Evolutionary conservation across 495 filamentous ascomycete species (phyloP).

Genomic region (Rostrohypoxylon terebratum): DNA sequence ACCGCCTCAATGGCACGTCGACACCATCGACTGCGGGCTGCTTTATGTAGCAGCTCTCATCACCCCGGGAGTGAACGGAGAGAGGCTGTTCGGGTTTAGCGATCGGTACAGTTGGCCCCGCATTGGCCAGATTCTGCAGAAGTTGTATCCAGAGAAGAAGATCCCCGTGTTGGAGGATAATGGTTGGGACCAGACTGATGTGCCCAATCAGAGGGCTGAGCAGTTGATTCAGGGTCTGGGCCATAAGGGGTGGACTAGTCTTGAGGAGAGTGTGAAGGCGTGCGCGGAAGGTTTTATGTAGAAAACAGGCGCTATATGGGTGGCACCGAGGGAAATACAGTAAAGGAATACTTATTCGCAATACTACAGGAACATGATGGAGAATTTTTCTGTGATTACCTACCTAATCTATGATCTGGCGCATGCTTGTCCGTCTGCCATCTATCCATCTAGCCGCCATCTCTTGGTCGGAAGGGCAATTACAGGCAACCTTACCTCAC

Average conservation of each 20-base stretch:
- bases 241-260: constrained; percentile 49
- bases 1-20: constrained; percentile 52
- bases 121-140: constrained; percentile 47
- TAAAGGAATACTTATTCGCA: background rate
- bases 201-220: constrained; percentile 48
- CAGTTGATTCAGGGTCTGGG: constrained; percentile 51
- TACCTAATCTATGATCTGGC: too few species aligned
- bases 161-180: constrained; percentile 42
- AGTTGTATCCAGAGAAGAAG: constrained; percentile 48
- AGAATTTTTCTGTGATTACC: too few species aligned
- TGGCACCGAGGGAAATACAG: background rate
- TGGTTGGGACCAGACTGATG: constrained; percentile 51
- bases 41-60: constrained; percentile 51
- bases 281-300: constrained; percentile 23
- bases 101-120: constrained; percentile 51
- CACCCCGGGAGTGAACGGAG: constrained; percentile 44
- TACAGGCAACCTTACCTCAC: too few species aligned
- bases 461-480: too few species aligned
- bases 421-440: too few species aligned
- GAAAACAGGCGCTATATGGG: background rate
- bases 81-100: constrained; percentile 51
- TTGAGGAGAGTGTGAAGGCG: constrained; percentile 52
- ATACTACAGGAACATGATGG: too few species aligned
- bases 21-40: constrained; percentile 47
- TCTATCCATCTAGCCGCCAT: too few species aligned